Evolutionary conservation across 164 flowering plant genomes (phyloP), one percentile per base, ranked within the genome.

Genomic region (Brasenia schreberi): DNA sequence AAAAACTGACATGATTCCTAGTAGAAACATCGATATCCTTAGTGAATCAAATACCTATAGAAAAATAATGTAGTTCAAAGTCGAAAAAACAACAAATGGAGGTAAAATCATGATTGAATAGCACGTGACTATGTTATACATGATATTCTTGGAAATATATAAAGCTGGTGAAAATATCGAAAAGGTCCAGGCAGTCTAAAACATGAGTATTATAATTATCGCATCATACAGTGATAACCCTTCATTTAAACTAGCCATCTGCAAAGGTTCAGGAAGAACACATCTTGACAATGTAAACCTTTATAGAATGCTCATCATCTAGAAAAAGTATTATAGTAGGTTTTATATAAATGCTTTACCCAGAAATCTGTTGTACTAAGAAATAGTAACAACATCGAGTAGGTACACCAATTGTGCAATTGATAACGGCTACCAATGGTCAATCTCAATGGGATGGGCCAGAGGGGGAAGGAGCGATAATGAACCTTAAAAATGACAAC

Each of bases 181-280:
- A 94, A 89, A 89, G 63, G 99, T 94, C 99, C 99, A 94, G 70
- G 83, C 89, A 78, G 89, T 94, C 78, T 94, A 97, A 76, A 94
- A 88, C 99, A 94, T 94, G 19, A 97, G 99, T 66, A 91, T 97
- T 65, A 94, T 88, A 67, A 94, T 89, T 64, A 94, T 91, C 64
- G 97, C 99, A 80, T 94, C 97, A 69, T 83, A 94, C 67, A 91
- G 72, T 43, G 99, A 74, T 80, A 94, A 70, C 19, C 99, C 99
- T 82, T 94, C 96, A 76, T 91, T 94, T 77, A 94, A 77, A 72
- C 99, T 82, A 60, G 99, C 79, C 99, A 94, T 89, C 99, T 94
- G 90, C 18, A n/a, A 5, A 49, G 56, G 56, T 66, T 71, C 19
- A 68, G 72, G 44, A 53, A 61, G 52, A 56, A 76, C 62, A 70